Evolutionary conservation across 441 rosid species (phyloP), one percentile per base, ranked within the genome.

Genomic region (Pelargonium exstipulatum): DNA sequence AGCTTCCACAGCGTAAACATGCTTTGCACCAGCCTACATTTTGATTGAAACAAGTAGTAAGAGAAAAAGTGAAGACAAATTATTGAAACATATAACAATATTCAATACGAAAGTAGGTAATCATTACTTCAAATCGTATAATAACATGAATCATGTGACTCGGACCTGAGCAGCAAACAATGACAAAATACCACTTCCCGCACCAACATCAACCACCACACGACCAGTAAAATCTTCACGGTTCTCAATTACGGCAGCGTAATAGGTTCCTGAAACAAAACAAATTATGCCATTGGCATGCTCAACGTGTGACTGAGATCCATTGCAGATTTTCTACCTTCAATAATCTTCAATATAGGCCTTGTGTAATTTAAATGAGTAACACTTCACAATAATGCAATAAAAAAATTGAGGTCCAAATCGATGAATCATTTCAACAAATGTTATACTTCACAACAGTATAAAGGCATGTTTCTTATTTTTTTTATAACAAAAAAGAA

Each of bases 1-100:
- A 69, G 98, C 97, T 85, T 94, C 98, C 65, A 94, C 90, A 57
- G 98, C 98, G 82, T 89, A 93, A 29, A 93, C 97, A 87, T 89
- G 98, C 81, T 87, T 93, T 69, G 97, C 98, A 79, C 96, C 97
- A 75, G 97, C 98, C 97, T 94, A 81, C 55, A 65, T 16, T 67
- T 51, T 45, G 57, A 49, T 12, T n/a, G 16, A 14, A 49, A 4
- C 57, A 49, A n/a, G 57, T 49, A 49, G 57, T 49, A 49, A n/a
- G 57, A 49, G 51, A 16, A 49, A n/a, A 49, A 32, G 37, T 49
- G 57, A 49, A 49, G 16, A 49, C 16, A 3, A n/a, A 49, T 49
- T 14, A 14, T 13, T 49, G 17, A 3, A 49, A 49, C 57, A 49
- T 49, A 49, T 49, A 13, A 49, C 17, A 4, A 49, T 49, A 49